phyloP scores from a whole-genome alignment of 2,329 filamentous ascomycete species.

The Aspergillus unguis region DNA sequence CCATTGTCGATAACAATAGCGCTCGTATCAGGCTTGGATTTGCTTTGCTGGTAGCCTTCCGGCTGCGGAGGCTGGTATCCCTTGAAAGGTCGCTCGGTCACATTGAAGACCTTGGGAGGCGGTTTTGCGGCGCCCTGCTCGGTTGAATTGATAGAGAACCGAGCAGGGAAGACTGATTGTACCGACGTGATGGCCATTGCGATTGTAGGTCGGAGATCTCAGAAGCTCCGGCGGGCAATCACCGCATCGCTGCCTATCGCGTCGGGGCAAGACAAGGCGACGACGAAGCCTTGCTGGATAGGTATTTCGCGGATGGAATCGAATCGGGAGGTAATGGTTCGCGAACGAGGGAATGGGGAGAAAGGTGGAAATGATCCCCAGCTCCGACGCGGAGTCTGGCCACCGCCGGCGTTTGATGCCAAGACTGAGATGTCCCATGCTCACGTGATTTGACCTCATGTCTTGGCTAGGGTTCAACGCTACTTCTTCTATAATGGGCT shows the following conservation, averaged over 20 bases:
- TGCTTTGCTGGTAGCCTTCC: slow-evolving; percentile 70
- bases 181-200: slow-evolving; percentile 46
- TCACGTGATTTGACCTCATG: no score
- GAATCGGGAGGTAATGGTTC: background rate
- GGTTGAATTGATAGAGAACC: slow-evolving; percentile 40
- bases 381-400: slow-evolving; percentile 17
- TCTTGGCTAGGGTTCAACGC: no score
- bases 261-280: background rate
- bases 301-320: background rate
- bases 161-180: slow-evolving; percentile 35
- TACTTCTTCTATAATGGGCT: no score
- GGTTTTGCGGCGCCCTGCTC: slow-evolving; percentile 53
- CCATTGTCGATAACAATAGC: slow-evolving; percentile 99
- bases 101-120: slow-evolving; percentile 52
- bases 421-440: slow-evolving; percentile 9
- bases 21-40: slow-evolving; percentile 55
- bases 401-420: slow-evolving; percentile 17
- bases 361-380: slow-evolving; percentile 11
- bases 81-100: slow-evolving; percentile 59
- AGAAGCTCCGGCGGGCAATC: slow-evolving; percentile 17
- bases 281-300: background rate
- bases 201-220: slow-evolving; percentile 21
- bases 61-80: slow-evolving; percentile 56
- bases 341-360: background rate
- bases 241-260: slow-evolving; percentile 21